Evolutionary conservation across 1,139 yeast species (phyloP).

Genomic region (Groenewaldozyma sp.): DNA sequence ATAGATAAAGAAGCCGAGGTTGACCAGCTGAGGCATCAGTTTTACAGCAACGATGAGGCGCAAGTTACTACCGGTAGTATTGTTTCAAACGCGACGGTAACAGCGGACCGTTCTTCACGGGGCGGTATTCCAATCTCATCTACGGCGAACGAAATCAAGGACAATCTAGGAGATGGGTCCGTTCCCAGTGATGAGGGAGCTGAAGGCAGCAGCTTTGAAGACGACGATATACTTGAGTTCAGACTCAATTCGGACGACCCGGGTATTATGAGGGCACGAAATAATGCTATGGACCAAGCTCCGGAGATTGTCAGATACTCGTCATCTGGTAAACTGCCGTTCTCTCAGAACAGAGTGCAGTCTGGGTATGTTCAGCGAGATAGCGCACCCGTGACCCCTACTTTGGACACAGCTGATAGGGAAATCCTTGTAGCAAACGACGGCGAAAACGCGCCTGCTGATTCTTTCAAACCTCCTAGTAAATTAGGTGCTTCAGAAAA

Average conservation of each 20-base stretch:
- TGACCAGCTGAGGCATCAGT: too few relatives aligned
- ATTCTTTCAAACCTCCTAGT: too few relatives aligned
- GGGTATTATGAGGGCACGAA: constrained; percentile 16
- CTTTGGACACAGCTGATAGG: not conserved
- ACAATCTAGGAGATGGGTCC: too few relatives aligned
- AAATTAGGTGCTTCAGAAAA: not conserved
- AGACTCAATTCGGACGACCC: constrained; percentile 18
- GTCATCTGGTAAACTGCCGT: constrained; percentile 1
- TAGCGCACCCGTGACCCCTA: not conserved
- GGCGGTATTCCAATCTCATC: too few relatives aligned
- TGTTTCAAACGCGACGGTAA: not conserved
- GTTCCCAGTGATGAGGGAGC: too few relatives aligned
- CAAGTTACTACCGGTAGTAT: not conserved
- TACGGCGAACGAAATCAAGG: too few relatives aligned
- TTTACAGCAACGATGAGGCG: not conserved
- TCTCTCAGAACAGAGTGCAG: too few relatives aligned
- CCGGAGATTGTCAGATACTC: constrained; percentile 14
- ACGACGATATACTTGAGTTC: constrained; percentile 24
- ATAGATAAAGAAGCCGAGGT: too few relatives aligned
- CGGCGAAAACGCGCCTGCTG: constrained; percentile 3
- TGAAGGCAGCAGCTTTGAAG: constrained; percentile 8
- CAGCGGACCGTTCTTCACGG: too few relatives aligned
- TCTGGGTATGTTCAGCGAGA: too few relatives aligned
- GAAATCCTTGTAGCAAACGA: not conserved
- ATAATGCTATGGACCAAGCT: constrained; percentile 10